These are phyloP conservation scores for Rhododendron mucronatum DNA, from an alignment of 148 eudicot genomes.

Conservation along the genomic window DNA sequence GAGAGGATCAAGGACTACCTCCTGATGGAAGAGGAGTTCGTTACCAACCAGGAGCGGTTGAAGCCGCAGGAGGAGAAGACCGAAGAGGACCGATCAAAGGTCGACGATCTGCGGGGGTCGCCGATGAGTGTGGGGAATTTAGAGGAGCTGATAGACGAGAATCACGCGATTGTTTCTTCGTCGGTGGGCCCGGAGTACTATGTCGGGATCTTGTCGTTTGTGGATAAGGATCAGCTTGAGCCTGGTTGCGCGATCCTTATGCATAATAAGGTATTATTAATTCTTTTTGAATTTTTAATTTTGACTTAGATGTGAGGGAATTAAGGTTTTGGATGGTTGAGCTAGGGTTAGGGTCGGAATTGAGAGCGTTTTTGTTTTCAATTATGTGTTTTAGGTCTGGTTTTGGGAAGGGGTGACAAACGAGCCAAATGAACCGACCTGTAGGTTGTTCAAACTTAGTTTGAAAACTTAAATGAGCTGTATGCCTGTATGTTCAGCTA, in stretches of 20 bases:
- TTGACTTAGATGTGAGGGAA: not conserved
- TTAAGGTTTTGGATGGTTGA: not conserved
- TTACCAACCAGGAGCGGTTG: constrained; percentile 79
- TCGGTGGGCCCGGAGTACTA: constrained; percentile 97
- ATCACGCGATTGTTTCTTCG: constrained; percentile 86
- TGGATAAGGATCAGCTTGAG: constrained; percentile 95
- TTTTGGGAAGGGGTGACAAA: not conserved
- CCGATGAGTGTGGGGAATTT: constrained; percentile 97
- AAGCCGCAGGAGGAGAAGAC: constrained; percentile 96
- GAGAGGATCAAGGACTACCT: constrained; percentile 82
- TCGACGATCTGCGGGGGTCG: constrained; percentile 83
- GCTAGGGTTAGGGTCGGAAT: not conserved
- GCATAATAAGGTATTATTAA: constrained; percentile 78
- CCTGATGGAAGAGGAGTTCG: constrained; percentile 93
- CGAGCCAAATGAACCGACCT: not conserved
- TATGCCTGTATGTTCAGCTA: not conserved
- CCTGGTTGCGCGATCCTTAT: constrained; percentile 91
- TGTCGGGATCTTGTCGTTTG: constrained; percentile 77
- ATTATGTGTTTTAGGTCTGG: not conserved
- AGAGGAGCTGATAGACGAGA: constrained; percentile 97
- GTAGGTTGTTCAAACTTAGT: not conserved
- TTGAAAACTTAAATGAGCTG: not conserved
- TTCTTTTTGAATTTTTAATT: not conserved
- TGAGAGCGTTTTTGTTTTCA: not conserved
- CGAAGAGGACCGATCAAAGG: constrained; percentile 88